phyloP scores from a whole-genome alignment of 352 stramenopile species.

The Phytopythium cucurbitacearum region DNA sequence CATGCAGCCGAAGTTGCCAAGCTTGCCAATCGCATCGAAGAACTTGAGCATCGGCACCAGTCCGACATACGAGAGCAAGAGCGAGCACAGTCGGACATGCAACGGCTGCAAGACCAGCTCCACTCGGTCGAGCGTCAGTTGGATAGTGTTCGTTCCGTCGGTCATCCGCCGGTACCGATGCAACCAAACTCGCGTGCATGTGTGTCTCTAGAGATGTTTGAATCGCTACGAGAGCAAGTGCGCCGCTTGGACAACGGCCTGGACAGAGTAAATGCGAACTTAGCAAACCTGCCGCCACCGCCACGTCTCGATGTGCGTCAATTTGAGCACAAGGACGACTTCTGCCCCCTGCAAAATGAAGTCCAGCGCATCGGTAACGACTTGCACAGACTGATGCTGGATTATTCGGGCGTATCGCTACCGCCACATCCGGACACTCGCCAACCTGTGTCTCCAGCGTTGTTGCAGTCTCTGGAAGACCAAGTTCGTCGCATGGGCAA shows the following conservation, averaged over 20 bases:
- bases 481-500: background rate
- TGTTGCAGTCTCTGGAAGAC: background rate
- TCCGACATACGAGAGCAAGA: slow-evolving; percentile 11
- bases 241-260: too few species aligned
- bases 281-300: too few species aligned
- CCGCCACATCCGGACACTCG: background rate
- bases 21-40: slow-evolving; percentile 12
- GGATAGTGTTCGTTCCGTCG: background rate
- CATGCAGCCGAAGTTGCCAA: background rate
- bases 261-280: too few species aligned
- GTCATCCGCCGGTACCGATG: background rate
- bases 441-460: background rate
- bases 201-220: background rate
- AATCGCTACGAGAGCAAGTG: too few species aligned
- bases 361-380: background rate
- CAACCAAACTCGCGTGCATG: background rate
- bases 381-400: background rate
- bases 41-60: slow-evolving; percentile 1
- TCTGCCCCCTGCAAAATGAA: too few species aligned
- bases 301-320: too few species aligned
- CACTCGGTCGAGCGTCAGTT: slow-evolving; percentile 1
- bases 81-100: background rate
- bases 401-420: too few species aligned
- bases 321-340: too few species aligned
- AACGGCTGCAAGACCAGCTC: slow-evolving; percentile 6